Evolutionary conservation across 2,329 filamentous ascomycete genomes (phyloP).

Genomic region (Sporothrix mexicana): DNA sequence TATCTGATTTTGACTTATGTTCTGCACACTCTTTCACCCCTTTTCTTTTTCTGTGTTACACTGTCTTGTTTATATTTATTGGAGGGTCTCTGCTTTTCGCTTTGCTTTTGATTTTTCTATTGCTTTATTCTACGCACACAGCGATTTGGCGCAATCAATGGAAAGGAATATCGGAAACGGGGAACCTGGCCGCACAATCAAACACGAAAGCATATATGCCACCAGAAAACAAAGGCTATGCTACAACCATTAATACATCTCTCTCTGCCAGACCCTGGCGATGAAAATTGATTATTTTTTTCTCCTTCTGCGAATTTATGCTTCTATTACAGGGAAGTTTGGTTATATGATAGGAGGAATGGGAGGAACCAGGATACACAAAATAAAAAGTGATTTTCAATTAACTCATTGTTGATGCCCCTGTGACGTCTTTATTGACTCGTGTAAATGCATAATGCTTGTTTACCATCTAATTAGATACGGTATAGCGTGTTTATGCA

Average conservation of each 20-base stretch:
- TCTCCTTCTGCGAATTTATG: too few species aligned
- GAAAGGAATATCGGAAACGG: constrained; percentile 11
- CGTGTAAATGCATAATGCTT: neutral
- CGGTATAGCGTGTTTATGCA: neutral
- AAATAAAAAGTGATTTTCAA: constrained; percentile 24
- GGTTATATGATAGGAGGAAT: constrained; percentile 8
- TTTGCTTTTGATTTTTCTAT: constrained; percentile 11
- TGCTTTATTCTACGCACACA: constrained; percentile 18
- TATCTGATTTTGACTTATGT: neutral
- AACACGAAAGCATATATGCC: neutral
- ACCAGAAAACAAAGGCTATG: neutral
- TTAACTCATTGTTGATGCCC: neutral
- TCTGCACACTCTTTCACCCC: neutral
- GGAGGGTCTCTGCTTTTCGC: constrained; percentile 1
- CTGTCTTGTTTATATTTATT: constrained; percentile 16
- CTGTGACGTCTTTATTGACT: neutral
- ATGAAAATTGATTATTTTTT: constrained; percentile 6
- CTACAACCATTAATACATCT: constrained; percentile 12
- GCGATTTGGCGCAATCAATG: constrained; percentile 31
- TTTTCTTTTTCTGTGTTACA: neutral
- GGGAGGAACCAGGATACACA: constrained; percentile 18
- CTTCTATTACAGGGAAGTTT: neutral
- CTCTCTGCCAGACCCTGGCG: neutral
- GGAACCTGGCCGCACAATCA: neutral
- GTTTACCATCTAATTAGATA: too few species aligned